A percentile compares a stretch with the other conserved stretches of the same genome.
Conservation (phyloP, 2,329 filamentous ascomycete genomes). For the Colletotrichum theobromicola region DNA sequence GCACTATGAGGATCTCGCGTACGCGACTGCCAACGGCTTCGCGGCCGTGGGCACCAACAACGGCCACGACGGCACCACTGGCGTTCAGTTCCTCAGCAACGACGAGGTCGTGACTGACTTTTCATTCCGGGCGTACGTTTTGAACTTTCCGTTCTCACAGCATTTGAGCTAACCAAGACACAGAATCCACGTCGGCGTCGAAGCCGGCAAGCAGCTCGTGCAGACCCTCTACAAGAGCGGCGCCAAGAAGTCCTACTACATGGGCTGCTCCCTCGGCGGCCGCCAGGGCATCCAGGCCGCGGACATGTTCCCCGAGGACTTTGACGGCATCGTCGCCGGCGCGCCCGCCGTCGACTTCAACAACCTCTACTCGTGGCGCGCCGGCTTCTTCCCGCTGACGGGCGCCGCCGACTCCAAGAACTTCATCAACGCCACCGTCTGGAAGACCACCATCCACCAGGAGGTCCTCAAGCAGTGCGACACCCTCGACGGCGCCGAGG, state of each 20-base stretch:
- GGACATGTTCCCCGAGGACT: constrained; percentile 45
- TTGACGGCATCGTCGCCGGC: constrained; percentile 61
- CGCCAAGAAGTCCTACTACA: constrained; percentile 50
- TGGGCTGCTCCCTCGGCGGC: constrained; percentile 60
- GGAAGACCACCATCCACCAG: constrained; percentile 24
- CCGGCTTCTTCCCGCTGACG: constrained; percentile 42
- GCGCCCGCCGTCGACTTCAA: constrained; percentile 42
- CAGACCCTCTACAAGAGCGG: constrained; percentile 48
- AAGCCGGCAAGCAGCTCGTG: constrained; percentile 52
- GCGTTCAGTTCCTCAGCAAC: constrained; percentile 35
- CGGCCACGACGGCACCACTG: constrained; percentile 51
- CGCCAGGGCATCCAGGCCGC: constrained; percentile 56
- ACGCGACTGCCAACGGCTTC: constrained; percentile 47
- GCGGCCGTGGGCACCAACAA: constrained; percentile 55
- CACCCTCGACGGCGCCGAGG: constrained; percentile 48
- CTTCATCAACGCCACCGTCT: constrained; percentile 26
- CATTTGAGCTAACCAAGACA: background rate
- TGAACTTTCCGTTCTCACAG: background rate
- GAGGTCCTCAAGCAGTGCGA: constrained; percentile 55
- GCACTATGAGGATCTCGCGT: constrained; percentile 51
- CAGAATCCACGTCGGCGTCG: constrained; percentile 51
- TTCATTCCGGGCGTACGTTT: constrained; percentile 33
- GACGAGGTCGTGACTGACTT: constrained; percentile 41
- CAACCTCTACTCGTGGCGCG: constrained; percentile 39
- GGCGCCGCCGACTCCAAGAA: constrained; percentile 35